Conservation (phyloP, 345 rosid genomes). For the Stellera chamaejasme region DNA sequence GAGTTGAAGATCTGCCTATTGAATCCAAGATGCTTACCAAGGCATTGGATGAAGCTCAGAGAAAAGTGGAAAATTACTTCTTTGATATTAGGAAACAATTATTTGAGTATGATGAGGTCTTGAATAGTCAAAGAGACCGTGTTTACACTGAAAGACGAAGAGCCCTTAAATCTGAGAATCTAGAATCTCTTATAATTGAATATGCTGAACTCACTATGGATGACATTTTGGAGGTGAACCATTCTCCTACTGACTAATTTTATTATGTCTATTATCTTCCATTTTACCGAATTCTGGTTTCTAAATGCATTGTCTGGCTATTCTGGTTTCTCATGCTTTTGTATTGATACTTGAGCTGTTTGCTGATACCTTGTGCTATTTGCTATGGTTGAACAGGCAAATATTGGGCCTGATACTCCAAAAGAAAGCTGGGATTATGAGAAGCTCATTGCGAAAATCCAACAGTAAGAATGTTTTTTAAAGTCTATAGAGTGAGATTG, state of each 20-base stretch:
- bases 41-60: constrained; percentile 94
- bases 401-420: constrained; percentile 65
- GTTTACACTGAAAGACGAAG: constrained; percentile 93
- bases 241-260: constrained; percentile 3
- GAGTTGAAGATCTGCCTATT: constrained; percentile 93
- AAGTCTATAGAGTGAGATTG: no score
- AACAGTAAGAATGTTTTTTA: constrained; percentile 47
- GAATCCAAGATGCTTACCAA: constrained; percentile 94
- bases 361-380: no score
- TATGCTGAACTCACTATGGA: constrained; percentile 98
- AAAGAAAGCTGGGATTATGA: constrained; percentile 84
- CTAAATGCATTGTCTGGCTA: no score
- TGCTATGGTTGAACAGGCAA: constrained; percentile 44
- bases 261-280: neutral
- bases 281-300: no score
- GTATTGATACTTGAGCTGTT: no score
- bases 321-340: neutral
- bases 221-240: constrained; percentile 81
- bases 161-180: constrained; percentile 81
- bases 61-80: constrained; percentile 95
- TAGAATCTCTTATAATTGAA: constrained; percentile 78
- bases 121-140: constrained; percentile 97
- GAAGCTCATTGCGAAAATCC: constrained; percentile 85
- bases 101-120: constrained; percentile 91
- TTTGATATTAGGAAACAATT: constrained; percentile 89